Percentiles rank a stretch among this genome's conserved stretches.
phyloP scores from a whole-genome alignment of 2,329 filamentous ascomycete species.

The Arthrobotrys sinensis region DNA sequence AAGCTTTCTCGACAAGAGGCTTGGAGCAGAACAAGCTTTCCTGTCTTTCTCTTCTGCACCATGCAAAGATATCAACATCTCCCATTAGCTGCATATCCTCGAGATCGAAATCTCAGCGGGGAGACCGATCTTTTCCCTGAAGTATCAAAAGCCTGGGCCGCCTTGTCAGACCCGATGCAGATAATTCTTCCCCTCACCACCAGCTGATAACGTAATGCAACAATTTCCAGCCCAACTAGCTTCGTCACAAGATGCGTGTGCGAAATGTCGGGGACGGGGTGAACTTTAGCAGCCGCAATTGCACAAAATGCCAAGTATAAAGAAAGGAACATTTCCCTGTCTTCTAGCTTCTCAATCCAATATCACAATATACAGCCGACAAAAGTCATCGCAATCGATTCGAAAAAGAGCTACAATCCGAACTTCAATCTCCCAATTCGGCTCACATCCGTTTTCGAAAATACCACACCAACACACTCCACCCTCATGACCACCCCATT shows the following conservation, averaged over 20 bases:
- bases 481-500: slow-evolving; percentile 23
- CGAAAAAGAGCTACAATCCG: not conserved
- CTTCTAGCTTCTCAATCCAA: not conserved
- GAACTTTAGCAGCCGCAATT: not conserved
- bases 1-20: slow-evolving; percentile 14
- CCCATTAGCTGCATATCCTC: not conserved
- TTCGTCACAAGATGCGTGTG: slow-evolving; percentile 38
- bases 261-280: not conserved
- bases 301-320: slow-evolving; percentile 17
- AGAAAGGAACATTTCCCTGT: not conserved
- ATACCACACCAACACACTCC: slow-evolving; percentile 48
- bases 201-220: slow-evolving; percentile 41
- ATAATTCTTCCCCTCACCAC: slow-evolving; percentile 11
- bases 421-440: not conserved
- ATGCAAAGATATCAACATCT: slow-evolving; percentile 14
- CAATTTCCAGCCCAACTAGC: slow-evolving; percentile 1
- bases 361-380: not conserved
- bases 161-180: slow-evolving; percentile 21
- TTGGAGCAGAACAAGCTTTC: slow-evolving; percentile 5
- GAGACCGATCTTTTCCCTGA: not conserved
- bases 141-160: slow-evolving; percentile 1
- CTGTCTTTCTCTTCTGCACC: not conserved
- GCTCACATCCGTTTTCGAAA: slow-evolving; percentile 10
- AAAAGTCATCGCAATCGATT: not conserved
- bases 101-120: not conserved